Base-by-base conservation (phyloP, 495 filamentous ascomycete species). In the Talaromyces nanjingensis region DNA sequence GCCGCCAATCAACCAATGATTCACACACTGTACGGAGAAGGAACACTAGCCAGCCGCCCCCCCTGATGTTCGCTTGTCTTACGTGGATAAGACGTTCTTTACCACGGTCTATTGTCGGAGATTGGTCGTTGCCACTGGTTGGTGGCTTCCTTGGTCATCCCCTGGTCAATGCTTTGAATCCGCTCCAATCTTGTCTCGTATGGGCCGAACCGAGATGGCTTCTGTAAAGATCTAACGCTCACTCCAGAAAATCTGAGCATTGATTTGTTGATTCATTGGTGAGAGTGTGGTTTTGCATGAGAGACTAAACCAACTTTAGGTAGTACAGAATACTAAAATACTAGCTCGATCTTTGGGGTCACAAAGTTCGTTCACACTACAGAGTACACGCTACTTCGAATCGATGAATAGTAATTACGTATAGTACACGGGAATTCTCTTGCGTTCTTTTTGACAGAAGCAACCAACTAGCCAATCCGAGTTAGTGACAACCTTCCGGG, bases 51-150 rank as follows among this genome's bases (percentile, higher is more conserved):
- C 49, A 24, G 49, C 18, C 22, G 22, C 22, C 22, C 24, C 53
- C 53, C 53, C 53, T 42, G 53, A 56, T 29, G 6, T 37, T 18
- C 29, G 14, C 31, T 37, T 37, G 56, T 37, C 31, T 59, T 59
- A 22, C 56, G 18, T 20, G 56, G 14, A n/a, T 6, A 31, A 33
- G 16, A 6, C 16, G 27, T 59, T 59, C 7, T 25, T 37, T 59
- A 33, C 56, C 16, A 59, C 27, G 56, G 56, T 59, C 29, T 59
- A 59, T 18, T 59, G 29, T 59, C 56, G 56, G 56, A 59, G 56
- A 37, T 59, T 59, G 56, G 20, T 22, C 24, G 27, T 37, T 59
- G 56, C 53, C 53, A 56, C 53, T 29, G 53, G 53, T 56, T 29
- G 53, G 53, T 56, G 22, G 24, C 53, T 56, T 56, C 45, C 45